Percentiles rank a stretch among this genome's conserved stretches.
These are phyloP conservation scores for Microstegium vimineum DNA, from an alignment of 176 grass and related monocot genomes.

Conservation along the genomic window DNA sequence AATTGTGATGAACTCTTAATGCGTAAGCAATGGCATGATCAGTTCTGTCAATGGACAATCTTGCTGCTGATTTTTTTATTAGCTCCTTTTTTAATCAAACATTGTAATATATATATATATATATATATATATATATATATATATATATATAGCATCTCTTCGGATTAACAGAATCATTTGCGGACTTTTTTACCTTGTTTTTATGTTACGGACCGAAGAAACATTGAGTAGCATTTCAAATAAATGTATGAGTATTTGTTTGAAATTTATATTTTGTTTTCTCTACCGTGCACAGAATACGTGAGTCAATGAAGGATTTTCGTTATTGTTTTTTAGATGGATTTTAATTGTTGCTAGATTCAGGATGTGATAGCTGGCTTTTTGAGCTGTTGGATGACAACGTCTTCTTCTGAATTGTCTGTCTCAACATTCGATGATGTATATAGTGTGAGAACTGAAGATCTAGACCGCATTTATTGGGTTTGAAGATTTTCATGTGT, in stretches of 20 bases:
- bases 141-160: neutral
- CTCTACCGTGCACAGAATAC: neutral
- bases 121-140: no score
- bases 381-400: neutral
- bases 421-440: slow-evolving; percentile 45
- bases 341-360: neutral
- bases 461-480: neutral
- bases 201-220: neutral
- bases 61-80: neutral
- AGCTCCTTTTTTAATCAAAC: neutral
- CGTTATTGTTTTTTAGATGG: neutral
- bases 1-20: neutral
- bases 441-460: slow-evolving; percentile 30
- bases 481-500: slow-evolving; percentile 6
- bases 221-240: neutral
- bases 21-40: neutral
- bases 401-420: slow-evolving; percentile 21
- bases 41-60: neutral
- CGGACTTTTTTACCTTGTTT: neutral
- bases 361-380: neutral
- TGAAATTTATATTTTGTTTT: neutral
- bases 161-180: neutral
- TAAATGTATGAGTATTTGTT: neutral
- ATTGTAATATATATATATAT: no score
- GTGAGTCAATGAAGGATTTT: neutral